phyloP scores from a whole-genome alignment of 2,329 filamentous ascomycete genomes.

The Furcasterigmium furcatum region DNA sequence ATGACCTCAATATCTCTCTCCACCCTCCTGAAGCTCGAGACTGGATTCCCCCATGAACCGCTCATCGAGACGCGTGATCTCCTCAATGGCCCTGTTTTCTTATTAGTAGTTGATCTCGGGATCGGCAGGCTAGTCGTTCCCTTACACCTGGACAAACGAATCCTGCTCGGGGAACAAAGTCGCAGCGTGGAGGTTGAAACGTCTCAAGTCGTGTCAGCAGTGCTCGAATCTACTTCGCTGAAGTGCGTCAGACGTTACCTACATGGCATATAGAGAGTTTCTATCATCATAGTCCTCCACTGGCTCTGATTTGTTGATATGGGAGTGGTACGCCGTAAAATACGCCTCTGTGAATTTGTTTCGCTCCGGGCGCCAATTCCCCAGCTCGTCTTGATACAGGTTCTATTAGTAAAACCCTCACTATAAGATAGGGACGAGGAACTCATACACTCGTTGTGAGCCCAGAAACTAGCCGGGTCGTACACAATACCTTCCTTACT shows the following conservation, averaged over 20 bases:
- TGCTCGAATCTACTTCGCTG: not conserved
- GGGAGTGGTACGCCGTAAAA: constrained; percentile 19
- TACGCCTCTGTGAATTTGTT: constrained; percentile 18
- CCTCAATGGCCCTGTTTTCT: not conserved
- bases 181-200: not conserved
- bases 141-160: not conserved
- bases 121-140: not conserved
- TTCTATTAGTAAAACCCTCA: constrained; percentile 2
- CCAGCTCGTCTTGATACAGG: constrained; percentile 14
- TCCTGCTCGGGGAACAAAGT: not conserved
- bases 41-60: not conserved
- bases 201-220: not conserved
- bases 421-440: not conserved
- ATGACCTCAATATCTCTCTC: no score
- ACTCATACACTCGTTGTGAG: constrained; percentile 18
- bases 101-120: not conserved
- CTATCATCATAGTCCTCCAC: constrained; percentile 21
- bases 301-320: constrained; percentile 19
- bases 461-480: constrained; percentile 18
- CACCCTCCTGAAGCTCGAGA: not conserved
- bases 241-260: no score
- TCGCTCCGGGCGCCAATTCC: constrained; percentile 18
- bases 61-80: not conserved
- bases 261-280: constrained; percentile 21
- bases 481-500: constrained; percentile 14